Evolutionary conservation across 2,329 filamentous ascomycete genomes (phyloP).

Genomic region (Sarocladiaceae sp.): DNA sequence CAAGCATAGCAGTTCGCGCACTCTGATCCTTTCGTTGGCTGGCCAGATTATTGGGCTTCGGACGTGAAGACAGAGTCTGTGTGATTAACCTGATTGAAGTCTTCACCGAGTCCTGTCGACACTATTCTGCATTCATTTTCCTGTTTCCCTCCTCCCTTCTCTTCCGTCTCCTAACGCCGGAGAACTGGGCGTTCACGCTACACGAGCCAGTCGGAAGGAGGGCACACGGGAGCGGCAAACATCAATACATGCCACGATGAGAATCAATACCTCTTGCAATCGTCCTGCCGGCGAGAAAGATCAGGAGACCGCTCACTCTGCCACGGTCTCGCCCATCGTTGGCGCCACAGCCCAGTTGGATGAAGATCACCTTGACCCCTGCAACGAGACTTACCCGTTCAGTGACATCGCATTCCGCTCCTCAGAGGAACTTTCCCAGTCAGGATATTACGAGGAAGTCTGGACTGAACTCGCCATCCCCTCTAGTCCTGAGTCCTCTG

Average conservation of each 20-base stretch:
- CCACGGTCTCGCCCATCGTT: not conserved
- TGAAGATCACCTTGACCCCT: not conserved
- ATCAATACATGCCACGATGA: slow-evolving; percentile 3
- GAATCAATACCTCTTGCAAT: not conserved
- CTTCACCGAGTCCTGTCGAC: not conserved
- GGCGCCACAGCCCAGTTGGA: not conserved
- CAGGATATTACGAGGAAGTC: not conserved
- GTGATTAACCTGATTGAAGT: no score
- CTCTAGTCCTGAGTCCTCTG: not conserved
- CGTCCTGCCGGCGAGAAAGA: not conserved
- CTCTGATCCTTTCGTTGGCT: no score
- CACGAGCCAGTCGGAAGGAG: slow-evolving; percentile 5
- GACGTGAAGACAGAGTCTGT: no score
- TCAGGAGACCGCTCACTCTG: not conserved
- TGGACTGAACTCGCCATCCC: not conserved
- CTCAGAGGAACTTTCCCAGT: not conserved
- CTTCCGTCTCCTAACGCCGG: not conserved
- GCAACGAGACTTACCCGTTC: not conserved
- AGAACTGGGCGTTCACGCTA: slow-evolving; percentile 7
- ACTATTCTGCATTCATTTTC: not conserved
- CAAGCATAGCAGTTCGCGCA: not conserved
- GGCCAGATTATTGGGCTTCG: no score
- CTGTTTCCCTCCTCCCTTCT: not conserved
- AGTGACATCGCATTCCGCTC: not conserved
- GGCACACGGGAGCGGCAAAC: slow-evolving; percentile 3